phyloP scores from a whole-genome alignment of 192 early-diverging fungal species.

The Podila epicladia region DNA sequence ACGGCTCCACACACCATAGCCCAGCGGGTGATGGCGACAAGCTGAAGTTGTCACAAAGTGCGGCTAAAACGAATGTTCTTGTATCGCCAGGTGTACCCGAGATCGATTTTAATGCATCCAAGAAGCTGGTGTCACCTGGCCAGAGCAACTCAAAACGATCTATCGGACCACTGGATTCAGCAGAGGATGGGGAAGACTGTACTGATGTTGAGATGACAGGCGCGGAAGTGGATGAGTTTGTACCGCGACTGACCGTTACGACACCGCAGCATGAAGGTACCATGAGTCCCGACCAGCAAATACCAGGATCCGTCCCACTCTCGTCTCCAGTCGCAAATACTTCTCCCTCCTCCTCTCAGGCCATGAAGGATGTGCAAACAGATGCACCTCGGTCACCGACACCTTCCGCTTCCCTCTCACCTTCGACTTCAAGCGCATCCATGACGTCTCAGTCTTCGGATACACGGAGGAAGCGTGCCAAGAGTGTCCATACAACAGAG shows the following conservation, averaged over 20 bases:
- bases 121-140: background rate
- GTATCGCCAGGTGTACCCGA: background rate
- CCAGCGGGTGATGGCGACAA: conserved; percentile 4
- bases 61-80: background rate
- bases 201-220: background rate
- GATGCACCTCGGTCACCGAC: background rate
- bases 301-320: background rate
- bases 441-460: background rate
- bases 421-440: background rate
- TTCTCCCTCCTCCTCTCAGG: background rate
- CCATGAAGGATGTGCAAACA: background rate
- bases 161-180: background rate
- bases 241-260: background rate
- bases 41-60: background rate
- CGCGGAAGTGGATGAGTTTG: background rate
- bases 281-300: conserved; percentile 1
- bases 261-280: background rate
- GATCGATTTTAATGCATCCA: background rate
- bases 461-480: background rate
- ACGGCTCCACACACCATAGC: conserved; percentile 4
- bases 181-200: background rate
- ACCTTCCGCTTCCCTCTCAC: background rate
- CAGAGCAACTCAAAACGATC: background rate
- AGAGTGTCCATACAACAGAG: background rate
- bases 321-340: background rate